Percentiles rank a stretch among this genome's conserved stretches.
These are phyloP conservation scores for Colletotrichum incanum DNA, from an alignment of 2,329 filamentous ascomycete genomes.

Conservation along the genomic window DNA sequence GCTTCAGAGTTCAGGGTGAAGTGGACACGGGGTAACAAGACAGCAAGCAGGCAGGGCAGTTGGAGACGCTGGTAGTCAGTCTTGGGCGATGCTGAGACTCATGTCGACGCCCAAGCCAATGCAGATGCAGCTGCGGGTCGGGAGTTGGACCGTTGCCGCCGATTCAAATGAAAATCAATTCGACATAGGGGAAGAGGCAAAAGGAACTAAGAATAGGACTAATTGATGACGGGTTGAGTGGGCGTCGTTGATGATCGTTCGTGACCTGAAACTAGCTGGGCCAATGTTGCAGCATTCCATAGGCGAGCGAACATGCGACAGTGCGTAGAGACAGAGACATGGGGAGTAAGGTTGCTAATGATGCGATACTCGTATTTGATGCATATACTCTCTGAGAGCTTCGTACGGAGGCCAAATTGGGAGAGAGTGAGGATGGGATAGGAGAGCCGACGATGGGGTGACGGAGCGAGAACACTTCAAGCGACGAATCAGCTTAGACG, in stretches of 20 bases:
- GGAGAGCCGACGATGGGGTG: slow-evolving; percentile 6
- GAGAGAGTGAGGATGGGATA: not conserved
- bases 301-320: slow-evolving; percentile 6
- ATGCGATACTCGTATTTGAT: slow-evolving; percentile 19
- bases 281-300: slow-evolving; percentile 17
- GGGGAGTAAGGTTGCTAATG: not conserved
- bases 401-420: slow-evolving; percentile 1
- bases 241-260: slow-evolving; percentile 13
- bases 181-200: not conserved
- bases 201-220: slow-evolving; percentile 20
- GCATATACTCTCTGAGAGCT: not conserved
- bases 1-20: slow-evolving; percentile 30
- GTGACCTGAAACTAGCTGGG: slow-evolving; percentile 35
- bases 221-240: not conserved
- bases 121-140: not conserved
- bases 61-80: slow-evolving; percentile 1
- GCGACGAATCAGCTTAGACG: slow-evolving; percentile 6
- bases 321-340: not conserved
- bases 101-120: not conserved
- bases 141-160: not conserved
- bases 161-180: not conserved
- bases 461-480: not conserved
- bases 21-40: slow-evolving; percentile 4
- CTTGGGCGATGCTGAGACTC: not conserved
- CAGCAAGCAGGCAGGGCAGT: not conserved